Evolutionary conservation across 495 filamentous ascomycete genomes (phyloP), one percentile per base, ranked within the genome.

Genomic region (Penicillium parvum): DNA sequence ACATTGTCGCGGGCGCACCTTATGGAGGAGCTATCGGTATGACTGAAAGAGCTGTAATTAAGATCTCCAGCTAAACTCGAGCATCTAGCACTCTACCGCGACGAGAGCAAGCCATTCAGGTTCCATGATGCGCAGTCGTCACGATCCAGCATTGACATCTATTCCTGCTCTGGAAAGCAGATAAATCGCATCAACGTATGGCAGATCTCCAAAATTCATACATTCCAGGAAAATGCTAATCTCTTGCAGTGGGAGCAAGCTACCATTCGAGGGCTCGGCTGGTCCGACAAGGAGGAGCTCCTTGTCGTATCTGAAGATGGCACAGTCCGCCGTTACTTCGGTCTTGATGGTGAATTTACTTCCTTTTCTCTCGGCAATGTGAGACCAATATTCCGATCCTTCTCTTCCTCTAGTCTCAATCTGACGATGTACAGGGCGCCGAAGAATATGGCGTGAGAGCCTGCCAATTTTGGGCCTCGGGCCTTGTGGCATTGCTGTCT

Each of bases 281-380:
- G 92, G 92, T 96, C 90, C 23, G 92, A 95, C 57, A 88, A 96
- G 50, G 92, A 98, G 74, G 87, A 88, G 62, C 76, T 98, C 11
- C 69, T 98, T 6, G 84, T 95, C 3, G 81, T 96, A 36, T 86
- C 88, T 3, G 79, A 85, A 43, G 92, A 97, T 55, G 92, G 92
- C 37, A 90, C 82, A 7, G 91, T 97, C 19, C 75, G 90, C 43
- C 91, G 86, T 58, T 98, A 97, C 58, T 87, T 85, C 55, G 87
- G 95, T 55, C 66, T 98, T 22, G 84, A 95, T 62, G 86, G 86
- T 28, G 90, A 97, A 52, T 98, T 98, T 63, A 88, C 83, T 2
- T 90, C 95, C 47, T 98, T 97, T 63, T 87, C 86, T n/a, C 74
- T 98, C 2, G 92, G 92, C 29, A 83, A 91, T 71, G 89, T 84